phyloP scores from a whole-genome alignment of 2,329 filamentous ascomycete species.

The Hypoxylon sp. region DNA sequence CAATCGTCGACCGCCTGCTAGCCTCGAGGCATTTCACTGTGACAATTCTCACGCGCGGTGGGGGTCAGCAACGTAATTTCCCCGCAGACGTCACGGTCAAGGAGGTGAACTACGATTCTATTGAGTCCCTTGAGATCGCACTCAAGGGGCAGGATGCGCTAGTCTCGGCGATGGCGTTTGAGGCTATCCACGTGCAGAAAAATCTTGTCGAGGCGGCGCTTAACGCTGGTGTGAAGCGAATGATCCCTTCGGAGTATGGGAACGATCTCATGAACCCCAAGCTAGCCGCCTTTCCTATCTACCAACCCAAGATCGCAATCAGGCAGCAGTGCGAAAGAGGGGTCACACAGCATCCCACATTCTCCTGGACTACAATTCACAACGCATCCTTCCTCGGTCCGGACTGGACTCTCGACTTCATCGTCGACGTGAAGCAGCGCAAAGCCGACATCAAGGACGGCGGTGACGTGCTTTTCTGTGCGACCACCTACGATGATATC shows the following conservation, averaged over 20 bases:
- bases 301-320: conserved; percentile 38
- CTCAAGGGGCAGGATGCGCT: conserved; percentile 33
- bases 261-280: conserved; percentile 45
- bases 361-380: conserved; percentile 37
- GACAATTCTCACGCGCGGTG: conserved; percentile 32
- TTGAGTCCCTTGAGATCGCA: conserved; percentile 28
- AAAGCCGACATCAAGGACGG: conserved; percentile 36
- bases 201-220: conserved; percentile 61
- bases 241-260: conserved; percentile 62
- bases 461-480: conserved; percentile 36
- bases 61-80: conserved; percentile 14
- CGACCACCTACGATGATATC: conserved; percentile 35
- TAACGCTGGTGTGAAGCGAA: conserved; percentile 60
- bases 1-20: conserved; percentile 34
- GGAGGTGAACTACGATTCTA: conserved; percentile 32
- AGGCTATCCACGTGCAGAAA: conserved; percentile 51
- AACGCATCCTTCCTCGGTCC: conserved; percentile 36
- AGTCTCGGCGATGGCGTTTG: conserved; percentile 52
- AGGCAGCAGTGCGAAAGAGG: conserved; percentile 28
- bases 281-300: conserved; percentile 37
- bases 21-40: conserved; percentile 32
- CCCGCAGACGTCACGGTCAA: conserved; percentile 29
- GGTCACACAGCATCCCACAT: conserved; percentile 24
- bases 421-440: conserved; percentile 36
- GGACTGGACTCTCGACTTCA: conserved; percentile 37